Percentiles rank a stretch among this genome's conserved stretches.
Conservation (phyloP, 129 eudicot species). For the Dittrichia graveolens region DNA sequence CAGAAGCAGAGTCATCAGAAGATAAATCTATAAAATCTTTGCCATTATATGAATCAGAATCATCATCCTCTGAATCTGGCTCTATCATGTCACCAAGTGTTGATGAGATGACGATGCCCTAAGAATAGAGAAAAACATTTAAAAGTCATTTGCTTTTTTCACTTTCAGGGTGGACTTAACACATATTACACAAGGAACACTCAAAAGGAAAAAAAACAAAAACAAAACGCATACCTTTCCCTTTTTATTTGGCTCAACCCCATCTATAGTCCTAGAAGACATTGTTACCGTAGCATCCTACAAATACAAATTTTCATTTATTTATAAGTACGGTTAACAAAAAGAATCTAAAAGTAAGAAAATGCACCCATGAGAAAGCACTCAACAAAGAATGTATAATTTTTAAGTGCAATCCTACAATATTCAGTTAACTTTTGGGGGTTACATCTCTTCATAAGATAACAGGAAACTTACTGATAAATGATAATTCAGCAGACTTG, state of each 20-base stretch:
- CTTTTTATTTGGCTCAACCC: constrained; percentile 1
- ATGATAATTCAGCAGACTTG: background rate
- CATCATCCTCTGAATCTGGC: constrained; percentile 35
- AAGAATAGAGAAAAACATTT: constrained; percentile 10
- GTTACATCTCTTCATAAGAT: no score
- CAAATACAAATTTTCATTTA: background rate
- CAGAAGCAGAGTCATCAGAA: constrained; percentile 40
- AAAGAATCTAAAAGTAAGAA: background rate
- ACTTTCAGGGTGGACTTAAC: background rate
- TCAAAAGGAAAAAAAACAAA: background rate
- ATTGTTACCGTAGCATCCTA: constrained; percentile 13
- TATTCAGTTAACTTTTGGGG: background rate
- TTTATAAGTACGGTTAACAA: constrained; percentile 1
- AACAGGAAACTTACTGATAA: background rate
- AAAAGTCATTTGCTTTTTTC: background rate
- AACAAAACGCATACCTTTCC: constrained; percentile 10
- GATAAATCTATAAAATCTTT: constrained; percentile 45
- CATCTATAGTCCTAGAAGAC: background rate
- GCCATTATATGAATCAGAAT: constrained; percentile 34
- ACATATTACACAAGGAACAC: background rate
- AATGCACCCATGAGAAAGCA: background rate
- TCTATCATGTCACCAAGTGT: constrained; percentile 27
- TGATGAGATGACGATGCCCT: constrained; percentile 41
- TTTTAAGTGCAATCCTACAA: background rate
- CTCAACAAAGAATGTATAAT: background rate